Evolutionary conservation across 352 stramenopile species (phyloP).

Genomic region (Globisporangium paddicum): DNA sequence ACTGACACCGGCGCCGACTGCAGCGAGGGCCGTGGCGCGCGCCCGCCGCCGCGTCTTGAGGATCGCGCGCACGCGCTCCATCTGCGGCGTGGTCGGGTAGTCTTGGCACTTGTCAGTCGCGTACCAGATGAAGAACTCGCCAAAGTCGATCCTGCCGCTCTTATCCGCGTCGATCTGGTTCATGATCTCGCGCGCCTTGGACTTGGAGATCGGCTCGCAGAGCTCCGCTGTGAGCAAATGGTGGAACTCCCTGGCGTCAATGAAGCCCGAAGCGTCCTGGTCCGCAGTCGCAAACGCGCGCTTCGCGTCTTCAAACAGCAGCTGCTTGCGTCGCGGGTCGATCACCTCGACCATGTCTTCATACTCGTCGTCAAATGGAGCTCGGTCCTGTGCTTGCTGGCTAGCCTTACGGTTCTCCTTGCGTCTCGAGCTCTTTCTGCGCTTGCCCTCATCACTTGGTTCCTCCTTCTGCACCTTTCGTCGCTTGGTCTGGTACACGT

Average conservation of each 20-base stretch:
- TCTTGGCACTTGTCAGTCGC: constrained; percentile 45
- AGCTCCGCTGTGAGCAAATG: constrained; percentile 28
- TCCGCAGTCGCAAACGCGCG: constrained; percentile 30
- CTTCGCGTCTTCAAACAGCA: constrained; percentile 25
- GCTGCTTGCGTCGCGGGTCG: constrained; percentile 33
- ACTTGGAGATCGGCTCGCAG: constrained; percentile 35
- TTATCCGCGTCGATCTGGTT: constrained; percentile 29
- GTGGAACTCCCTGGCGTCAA: constrained; percentile 33
- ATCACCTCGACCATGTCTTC: constrained; percentile 34
- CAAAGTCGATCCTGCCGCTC: constrained; percentile 40
- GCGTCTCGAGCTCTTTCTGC: constrained; percentile 1
- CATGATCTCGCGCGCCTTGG: constrained; percentile 25
- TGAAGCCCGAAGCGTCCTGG: constrained; percentile 27
- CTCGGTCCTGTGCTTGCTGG: neutral
- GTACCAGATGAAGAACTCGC: constrained; percentile 52
- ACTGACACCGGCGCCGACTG: constrained; percentile 13
- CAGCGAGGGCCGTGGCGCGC: constrained; percentile 15
- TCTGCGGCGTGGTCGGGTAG: constrained; percentile 24
- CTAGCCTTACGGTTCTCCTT: constrained; percentile 6
- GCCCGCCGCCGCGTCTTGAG: constrained; percentile 30
- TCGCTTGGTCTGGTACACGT: constrained; percentile 27
- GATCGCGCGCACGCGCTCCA: constrained; percentile 26
- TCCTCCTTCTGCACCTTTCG: constrained; percentile 4
- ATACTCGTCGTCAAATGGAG: constrained; percentile 2
- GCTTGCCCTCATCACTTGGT: neutral